phyloP scores from a whole-genome alignment of 208 protist genomes.

The Acanthamoeba castellanii region DNA sequence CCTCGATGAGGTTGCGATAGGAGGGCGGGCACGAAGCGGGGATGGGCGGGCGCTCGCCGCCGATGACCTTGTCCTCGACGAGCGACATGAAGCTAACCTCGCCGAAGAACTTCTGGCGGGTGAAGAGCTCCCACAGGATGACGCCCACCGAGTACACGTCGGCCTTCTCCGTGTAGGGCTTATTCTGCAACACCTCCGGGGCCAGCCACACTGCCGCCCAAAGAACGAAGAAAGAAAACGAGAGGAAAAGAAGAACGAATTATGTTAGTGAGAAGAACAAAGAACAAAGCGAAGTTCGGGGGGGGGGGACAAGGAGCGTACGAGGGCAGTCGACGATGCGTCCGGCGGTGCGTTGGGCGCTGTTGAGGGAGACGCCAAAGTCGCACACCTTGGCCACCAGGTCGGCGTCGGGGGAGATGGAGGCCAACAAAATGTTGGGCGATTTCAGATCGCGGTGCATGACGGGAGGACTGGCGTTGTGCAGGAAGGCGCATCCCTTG shows the following conservation, averaged over 20 bases:
- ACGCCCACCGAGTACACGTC: slow-evolving; percentile 39
- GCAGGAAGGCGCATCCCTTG: slow-evolving; percentile 72
- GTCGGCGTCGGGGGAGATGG: neutral
- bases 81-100: slow-evolving; percentile 15
- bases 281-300: neutral
- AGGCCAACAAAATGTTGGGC: slow-evolving; percentile 55
- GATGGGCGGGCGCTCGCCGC: slow-evolving; percentile 34
- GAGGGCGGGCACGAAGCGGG: neutral
- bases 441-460: slow-evolving; percentile 66
- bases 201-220: slow-evolving; percentile 42
- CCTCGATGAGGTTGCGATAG: slow-evolving; percentile 12
- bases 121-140: too few species aligned
- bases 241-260: neutral
- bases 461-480: slow-evolving; percentile 50
- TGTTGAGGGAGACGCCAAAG: slow-evolving; percentile 61
- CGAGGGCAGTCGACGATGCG: slow-evolving; percentile 40
- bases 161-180: slow-evolving; percentile 58
- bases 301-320: neutral
- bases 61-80: slow-evolving; percentile 50
- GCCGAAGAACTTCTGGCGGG: slow-evolving; percentile 8
- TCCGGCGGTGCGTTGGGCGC: neutral
- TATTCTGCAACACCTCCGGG: slow-evolving; percentile 38
- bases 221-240: neutral
- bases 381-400: slow-evolving; percentile 72
- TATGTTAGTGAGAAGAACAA: neutral